Percentiles rank a stretch among this genome's conserved stretches.
Conservation (phyloP, 148 eudicot genomes). For the Nepenthes mirabilis region DNA sequence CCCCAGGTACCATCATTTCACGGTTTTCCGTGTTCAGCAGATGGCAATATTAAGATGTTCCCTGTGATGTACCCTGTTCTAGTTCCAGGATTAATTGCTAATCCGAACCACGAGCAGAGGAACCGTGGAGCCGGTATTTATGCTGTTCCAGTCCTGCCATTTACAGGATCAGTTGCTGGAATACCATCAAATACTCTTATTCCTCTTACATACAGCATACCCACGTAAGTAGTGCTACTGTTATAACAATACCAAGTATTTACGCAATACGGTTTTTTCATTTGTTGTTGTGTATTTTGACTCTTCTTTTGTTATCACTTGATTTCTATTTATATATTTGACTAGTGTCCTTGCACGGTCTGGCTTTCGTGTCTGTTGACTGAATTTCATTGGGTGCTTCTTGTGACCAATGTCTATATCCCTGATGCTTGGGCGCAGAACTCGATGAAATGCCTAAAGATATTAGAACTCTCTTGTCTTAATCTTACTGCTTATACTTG, state of each 20-base stretch:
- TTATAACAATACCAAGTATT: neutral
- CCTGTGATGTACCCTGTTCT: conserved; percentile 71
- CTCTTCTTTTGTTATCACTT: neutral
- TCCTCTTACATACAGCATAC: conserved; percentile 80
- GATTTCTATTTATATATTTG: neutral
- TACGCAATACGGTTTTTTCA: neutral
- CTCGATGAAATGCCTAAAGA: too few species aligned
- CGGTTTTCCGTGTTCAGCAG: conserved; percentile 27
- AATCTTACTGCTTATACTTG: too few species aligned
- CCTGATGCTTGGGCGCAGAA: too few species aligned
- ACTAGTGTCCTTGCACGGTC: neutral
- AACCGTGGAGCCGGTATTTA: conserved; percentile 86
- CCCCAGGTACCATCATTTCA: conserved; percentile 3
- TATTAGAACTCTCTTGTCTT: too few species aligned
- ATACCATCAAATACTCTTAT: conserved; percentile 65
- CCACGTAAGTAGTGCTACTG: conserved; percentile 47
- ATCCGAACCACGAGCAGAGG: conserved; percentile 52
- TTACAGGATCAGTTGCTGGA: conserved; percentile 47
- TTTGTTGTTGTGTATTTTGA: conserved; percentile 1
- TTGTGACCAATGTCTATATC: too few species aligned
- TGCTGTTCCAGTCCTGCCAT: conserved; percentile 72
- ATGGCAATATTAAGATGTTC: conserved; percentile 41
- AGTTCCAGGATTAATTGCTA: conserved; percentile 41
- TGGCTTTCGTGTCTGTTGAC: neutral
- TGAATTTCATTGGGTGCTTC: too few species aligned